These are phyloP conservation scores for Dillenia suffruticosa DNA, from an alignment of 164 flowering plant species.

Conservation along the genomic window DNA sequence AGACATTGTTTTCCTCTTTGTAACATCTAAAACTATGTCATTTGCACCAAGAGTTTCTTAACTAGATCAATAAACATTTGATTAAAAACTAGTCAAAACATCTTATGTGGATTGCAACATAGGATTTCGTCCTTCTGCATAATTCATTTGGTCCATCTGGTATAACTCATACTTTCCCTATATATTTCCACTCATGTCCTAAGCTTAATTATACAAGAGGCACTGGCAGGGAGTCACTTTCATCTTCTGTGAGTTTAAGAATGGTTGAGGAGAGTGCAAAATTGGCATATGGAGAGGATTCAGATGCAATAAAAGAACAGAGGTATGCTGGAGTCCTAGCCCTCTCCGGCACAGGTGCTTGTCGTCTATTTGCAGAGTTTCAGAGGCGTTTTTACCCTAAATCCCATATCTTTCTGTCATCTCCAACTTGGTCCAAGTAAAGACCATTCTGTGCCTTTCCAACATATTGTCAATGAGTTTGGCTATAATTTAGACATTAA, in stretches of 20 bases:
- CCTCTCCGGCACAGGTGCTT: slow-evolving; percentile 40
- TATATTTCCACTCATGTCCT: too few relatives aligned
- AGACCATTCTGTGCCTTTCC: background rate
- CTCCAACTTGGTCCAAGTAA: slow-evolving; percentile 43
- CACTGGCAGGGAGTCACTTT: slow-evolving; percentile 23
- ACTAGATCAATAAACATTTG: too few relatives aligned
- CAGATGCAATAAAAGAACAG: slow-evolving; percentile 25
- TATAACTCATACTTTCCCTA: too few relatives aligned
- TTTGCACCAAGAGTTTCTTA: too few relatives aligned
- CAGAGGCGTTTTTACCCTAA: slow-evolving; percentile 29
- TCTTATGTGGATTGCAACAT: too few relatives aligned
- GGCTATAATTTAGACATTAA: background rate
- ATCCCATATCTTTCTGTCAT: slow-evolving; percentile 23
- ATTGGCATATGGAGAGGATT: slow-evolving; percentile 24
- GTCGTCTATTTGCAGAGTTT: slow-evolving; percentile 39
- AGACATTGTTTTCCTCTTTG: too few relatives aligned
- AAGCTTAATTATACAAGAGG: background rate
- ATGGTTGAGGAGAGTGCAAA: slow-evolving; percentile 31
- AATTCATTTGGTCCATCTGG: too few relatives aligned
- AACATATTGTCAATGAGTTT: background rate
- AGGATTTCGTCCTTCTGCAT: too few relatives aligned
- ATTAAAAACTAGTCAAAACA: too few relatives aligned
- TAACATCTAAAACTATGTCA: too few relatives aligned
- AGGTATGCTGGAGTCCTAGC: slow-evolving; percentile 34
- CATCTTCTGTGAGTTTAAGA: slow-evolving; percentile 20